A percentile compares a stretch with the other conserved stretches of the same genome.
phyloP scores from a whole-genome alignment of 768 basidiomycete species.

The Thelephora ganbajun region DNA sequence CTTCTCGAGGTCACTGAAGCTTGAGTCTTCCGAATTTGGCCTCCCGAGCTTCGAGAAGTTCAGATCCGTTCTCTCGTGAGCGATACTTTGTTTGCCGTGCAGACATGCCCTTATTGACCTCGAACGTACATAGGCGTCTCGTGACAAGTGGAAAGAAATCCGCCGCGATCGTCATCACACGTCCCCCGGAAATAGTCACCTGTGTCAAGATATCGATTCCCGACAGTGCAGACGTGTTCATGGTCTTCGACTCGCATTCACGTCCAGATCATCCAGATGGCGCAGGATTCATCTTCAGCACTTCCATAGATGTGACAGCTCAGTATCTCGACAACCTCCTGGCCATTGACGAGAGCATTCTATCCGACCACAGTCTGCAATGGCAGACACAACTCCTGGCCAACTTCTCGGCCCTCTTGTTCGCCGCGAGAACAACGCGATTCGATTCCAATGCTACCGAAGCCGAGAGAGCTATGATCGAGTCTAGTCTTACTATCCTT shows the following conservation, averaged over 20 bases:
- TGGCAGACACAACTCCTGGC: conserved; percentile 56
- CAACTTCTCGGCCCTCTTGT: conserved; percentile 45
- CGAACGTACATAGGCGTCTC: too few relatives aligned
- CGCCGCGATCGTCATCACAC: conserved; percentile 36
- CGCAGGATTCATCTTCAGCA: conserved; percentile 41
- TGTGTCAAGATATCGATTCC: conserved; percentile 24
- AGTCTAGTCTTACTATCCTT: conserved; percentile 37
- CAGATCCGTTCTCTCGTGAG: conserved; percentile 18
- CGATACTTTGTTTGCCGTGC: not conserved
- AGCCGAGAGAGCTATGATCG: conserved; percentile 22
- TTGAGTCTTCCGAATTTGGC: conserved; percentile 22
- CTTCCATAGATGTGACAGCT: conserved; percentile 29
- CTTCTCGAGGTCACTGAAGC: conserved; percentile 28
- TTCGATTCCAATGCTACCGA: conserved; percentile 10
- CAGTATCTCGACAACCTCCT: conserved; percentile 32
- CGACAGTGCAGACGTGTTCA: conserved; percentile 23
- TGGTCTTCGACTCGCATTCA: conserved; percentile 57
- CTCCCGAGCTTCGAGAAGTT: conserved; percentile 25
- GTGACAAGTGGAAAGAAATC: too few relatives aligned
- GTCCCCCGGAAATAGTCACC: conserved; percentile 56
- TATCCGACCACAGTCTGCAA: conserved; percentile 29
- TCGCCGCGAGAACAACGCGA: conserved; percentile 18
- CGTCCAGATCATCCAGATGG: conserved; percentile 42
- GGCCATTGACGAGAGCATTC: conserved; percentile 30
- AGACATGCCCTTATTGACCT: too few relatives aligned